Evolutionary conservation across 2,329 filamentous ascomycete genomes (phyloP), one percentile per base, ranked within the genome.

Genomic region (Drechslerella dactyloides): DNA sequence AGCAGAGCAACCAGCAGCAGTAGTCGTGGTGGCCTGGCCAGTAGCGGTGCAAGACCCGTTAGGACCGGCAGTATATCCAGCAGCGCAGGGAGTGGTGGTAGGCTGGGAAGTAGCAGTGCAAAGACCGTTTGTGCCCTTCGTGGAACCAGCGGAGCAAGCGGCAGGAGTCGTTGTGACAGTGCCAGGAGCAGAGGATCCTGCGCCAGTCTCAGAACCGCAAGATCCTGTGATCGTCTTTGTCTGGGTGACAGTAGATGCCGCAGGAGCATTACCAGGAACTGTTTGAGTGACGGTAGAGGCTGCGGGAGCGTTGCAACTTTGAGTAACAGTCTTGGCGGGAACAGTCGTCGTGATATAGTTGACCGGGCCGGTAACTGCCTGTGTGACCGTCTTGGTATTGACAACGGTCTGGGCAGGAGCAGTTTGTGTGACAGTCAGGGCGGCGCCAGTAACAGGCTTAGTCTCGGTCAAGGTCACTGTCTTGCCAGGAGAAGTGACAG

Each of bases 391-490:
- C 50, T 56, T 53, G 13, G n/a, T 46, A 11, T 51, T 48, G 24
- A 17, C 21, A 17, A 48, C 44, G 19, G 44, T 48, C 44, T 53
- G 23, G 13, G 23, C 50, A 24, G 23, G 46, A 37, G 17, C 51
- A n/a, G 13, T 35, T 24, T 17, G 17, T 17, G 53, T 42, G 19
- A 56, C 53, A 40, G 53, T 42, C n/a, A 42, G 37, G 6, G 53
- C 27, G 23, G 27, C n/a, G 50, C 19, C 42, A 58, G 30, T 58
- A 33, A 2, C 17, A 17, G 40, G 54, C 64, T 57, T 52, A 57
- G 51, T 56, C 44, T 54, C 48, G 8, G 59, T 62, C 17, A 44
- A 17, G n/a, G 53, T 58, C 11, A 53, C 21, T 24, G 57, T 46
- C 42, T 48, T 52, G 10, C 33, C 50, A 13, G 35, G 44, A 23